These are phyloP conservation scores for Sinapis alba DNA, from an alignment of 441 rosid genomes.

Conservation along the genomic window DNA sequence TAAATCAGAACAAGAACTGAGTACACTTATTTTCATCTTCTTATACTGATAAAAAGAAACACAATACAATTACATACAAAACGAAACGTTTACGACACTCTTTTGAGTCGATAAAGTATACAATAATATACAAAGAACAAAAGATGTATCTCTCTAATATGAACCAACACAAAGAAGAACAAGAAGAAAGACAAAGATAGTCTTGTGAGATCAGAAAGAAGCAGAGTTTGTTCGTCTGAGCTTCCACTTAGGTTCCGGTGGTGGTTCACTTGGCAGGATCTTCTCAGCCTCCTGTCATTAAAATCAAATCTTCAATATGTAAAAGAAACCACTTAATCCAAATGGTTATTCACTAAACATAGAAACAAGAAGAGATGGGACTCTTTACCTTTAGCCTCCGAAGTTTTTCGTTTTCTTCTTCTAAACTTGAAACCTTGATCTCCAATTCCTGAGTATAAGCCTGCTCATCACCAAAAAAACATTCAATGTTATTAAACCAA, in stretches of 20 bases:
- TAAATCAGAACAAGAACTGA: conserved; percentile 83
- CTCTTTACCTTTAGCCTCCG: conserved; percentile 43
- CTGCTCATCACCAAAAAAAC: conserved; percentile 35
- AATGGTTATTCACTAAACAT: too few species aligned
- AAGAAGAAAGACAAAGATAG: not conserved
- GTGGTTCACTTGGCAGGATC: conserved; percentile 57
- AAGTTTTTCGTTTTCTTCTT: conserved; percentile 62
- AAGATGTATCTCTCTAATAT: conserved; percentile 19
- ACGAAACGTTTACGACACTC: conserved; percentile 11
- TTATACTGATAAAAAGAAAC: conserved; percentile 43
- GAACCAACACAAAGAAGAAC: conserved; percentile 17
- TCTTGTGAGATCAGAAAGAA: conserved; percentile 40
- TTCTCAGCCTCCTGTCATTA: conserved; percentile 57
- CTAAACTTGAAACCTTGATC: conserved; percentile 57
- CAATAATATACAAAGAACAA: conserved; percentile 20
- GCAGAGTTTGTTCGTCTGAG: conserved; percentile 83
- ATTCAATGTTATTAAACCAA: conserved; percentile 4
- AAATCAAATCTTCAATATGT: not conserved
- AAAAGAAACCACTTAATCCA: too few species aligned
- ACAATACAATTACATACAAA: too few species aligned
- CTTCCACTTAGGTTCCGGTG: conserved; percentile 74
- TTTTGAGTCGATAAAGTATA: conserved; percentile 10
- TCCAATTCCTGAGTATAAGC: conserved; percentile 62
- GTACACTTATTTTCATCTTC: conserved; percentile 73
- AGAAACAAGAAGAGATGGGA: conserved; percentile 5